These are phyloP conservation scores for Microsporum ferrugineum DNA, from an alignment of 2,329 filamentous ascomycete species.

Conservation along the genomic window DNA sequence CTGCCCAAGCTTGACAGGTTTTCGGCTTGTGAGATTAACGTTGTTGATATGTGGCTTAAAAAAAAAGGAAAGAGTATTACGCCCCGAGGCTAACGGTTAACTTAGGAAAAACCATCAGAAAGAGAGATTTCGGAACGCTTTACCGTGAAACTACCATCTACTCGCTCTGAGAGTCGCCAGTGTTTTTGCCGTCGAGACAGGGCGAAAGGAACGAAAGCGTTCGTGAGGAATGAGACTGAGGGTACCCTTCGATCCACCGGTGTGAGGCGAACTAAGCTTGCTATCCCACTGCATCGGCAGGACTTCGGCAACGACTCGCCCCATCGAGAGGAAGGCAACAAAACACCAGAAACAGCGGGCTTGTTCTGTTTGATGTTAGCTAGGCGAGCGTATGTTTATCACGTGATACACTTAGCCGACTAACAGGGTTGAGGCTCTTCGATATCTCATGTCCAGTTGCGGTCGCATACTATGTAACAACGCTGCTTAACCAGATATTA, in stretches of 20 bases:
- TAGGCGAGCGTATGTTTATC: background rate
- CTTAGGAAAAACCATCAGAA: background rate
- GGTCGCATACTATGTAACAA: background rate
- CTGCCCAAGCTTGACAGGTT: background rate
- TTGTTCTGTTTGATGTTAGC: background rate
- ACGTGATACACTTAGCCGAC: background rate
- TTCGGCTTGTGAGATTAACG: background rate
- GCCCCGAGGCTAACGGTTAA: background rate
- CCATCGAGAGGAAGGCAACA: background rate
- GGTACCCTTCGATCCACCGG: background rate
- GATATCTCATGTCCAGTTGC: background rate
- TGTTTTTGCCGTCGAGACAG: background rate
- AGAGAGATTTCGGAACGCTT: background rate
- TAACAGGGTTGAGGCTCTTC: background rate
- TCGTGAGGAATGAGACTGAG: background rate
- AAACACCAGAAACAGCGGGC: background rate
- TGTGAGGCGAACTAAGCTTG: background rate
- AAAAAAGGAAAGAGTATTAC: too few species aligned
- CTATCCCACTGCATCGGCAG: background rate
- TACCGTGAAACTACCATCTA: background rate
- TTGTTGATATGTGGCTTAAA: background rate
- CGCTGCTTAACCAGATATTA: background rate
- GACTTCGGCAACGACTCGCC: background rate
- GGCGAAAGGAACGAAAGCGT: background rate
- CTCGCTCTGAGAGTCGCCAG: background rate